phyloP scores from a whole-genome alignment of 108 stramenopile species.

The Cyclotella distinguenda region DNA sequence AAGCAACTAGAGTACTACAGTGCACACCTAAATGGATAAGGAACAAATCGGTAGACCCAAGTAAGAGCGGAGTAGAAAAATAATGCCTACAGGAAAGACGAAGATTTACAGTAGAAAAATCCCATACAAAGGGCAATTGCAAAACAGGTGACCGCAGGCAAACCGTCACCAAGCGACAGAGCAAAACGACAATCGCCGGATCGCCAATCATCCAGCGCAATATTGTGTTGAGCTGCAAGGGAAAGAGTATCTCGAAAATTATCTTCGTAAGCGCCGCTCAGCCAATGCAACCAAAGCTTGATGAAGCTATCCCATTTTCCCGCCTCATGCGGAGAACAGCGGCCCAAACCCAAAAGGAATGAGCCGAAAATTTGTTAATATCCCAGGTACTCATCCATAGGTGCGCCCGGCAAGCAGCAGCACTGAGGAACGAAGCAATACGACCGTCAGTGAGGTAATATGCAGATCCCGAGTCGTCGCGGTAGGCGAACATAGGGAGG shows the following conservation, averaged over 20 bases:
- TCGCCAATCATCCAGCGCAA: too few relatives aligned
- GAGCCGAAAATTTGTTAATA: background rate
- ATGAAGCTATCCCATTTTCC: conserved; percentile 1
- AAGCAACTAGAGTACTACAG: too few relatives aligned
- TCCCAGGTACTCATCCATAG: conserved; percentile 1
- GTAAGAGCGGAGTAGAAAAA: too few relatives aligned
- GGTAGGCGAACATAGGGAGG: background rate
- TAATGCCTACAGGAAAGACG: too few relatives aligned
- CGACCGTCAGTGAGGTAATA: conserved; percentile 2
- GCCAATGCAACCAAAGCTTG: background rate
- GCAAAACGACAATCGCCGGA: too few relatives aligned
- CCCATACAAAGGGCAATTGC: too few relatives aligned
- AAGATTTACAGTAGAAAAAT: too few relatives aligned
- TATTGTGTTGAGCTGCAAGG: too few relatives aligned
- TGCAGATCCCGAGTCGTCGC: background rate
- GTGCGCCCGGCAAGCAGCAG: background rate
- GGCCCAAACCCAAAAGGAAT: conserved; percentile 20
- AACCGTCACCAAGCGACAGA: too few relatives aligned
- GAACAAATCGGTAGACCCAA: too few relatives aligned
- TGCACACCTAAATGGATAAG: too few relatives aligned
- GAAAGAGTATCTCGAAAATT: conserved; percentile 2
- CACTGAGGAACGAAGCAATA: background rate
- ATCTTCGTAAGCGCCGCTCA: conserved; percentile 2
- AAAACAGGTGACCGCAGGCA: too few relatives aligned
- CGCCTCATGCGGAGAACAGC: background rate